These are phyloP conservation scores for Wickerhamomyces queroliae DNA, from an alignment of 805 yeast species.

Conservation along the genomic window DNA sequence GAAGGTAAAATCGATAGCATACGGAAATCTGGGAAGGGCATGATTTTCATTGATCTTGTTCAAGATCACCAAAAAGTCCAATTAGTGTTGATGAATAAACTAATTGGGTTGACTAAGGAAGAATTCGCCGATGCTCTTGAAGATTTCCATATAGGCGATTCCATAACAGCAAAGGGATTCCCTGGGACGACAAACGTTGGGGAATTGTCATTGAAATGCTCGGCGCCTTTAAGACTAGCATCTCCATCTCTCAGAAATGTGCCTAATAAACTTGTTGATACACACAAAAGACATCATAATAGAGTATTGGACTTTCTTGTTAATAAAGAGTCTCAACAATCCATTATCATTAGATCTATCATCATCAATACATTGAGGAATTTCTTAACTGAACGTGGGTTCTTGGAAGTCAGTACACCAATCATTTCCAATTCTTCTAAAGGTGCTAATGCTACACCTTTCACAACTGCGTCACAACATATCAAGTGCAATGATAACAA, in stretches of 20 bases:
- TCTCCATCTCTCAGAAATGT: conserved; percentile 66
- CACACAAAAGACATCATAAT: conserved; percentile 53
- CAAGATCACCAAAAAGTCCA: conserved; percentile 61
- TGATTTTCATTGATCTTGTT: conserved; percentile 60
- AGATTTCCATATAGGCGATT: conserved; percentile 65
- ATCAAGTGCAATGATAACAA: conserved; percentile 22
- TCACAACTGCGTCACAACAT: conserved; percentile 43
- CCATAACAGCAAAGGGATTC: conserved; percentile 54
- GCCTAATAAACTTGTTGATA: conserved; percentile 58
- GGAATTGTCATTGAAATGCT: conserved; percentile 66
- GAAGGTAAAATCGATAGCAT: conserved; percentile 57
- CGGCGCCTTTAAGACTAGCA: conserved; percentile 42
- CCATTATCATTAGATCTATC: conserved; percentile 45
- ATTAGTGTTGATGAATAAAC: conserved; percentile 50
- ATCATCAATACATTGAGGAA: conserved; percentile 49
- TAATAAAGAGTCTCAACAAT: conserved; percentile 42
- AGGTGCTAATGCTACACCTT: conserved; percentile 94
- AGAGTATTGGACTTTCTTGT: conserved; percentile 72
- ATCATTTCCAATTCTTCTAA: conserved; percentile 64
- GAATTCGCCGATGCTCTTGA: conserved; percentile 33
- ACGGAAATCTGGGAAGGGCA: conserved; percentile 61
- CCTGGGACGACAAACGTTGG: conserved; percentile 77
- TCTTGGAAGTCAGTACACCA: conserved; percentile 88
- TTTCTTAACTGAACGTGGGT: conserved; percentile 49
- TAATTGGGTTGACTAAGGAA: conserved; percentile 34